Evolutionary conservation across 768 basidiomycete genomes (phyloP), one percentile per base, ranked within the genome.

Genomic region (Leccinum obscurum): DNA sequence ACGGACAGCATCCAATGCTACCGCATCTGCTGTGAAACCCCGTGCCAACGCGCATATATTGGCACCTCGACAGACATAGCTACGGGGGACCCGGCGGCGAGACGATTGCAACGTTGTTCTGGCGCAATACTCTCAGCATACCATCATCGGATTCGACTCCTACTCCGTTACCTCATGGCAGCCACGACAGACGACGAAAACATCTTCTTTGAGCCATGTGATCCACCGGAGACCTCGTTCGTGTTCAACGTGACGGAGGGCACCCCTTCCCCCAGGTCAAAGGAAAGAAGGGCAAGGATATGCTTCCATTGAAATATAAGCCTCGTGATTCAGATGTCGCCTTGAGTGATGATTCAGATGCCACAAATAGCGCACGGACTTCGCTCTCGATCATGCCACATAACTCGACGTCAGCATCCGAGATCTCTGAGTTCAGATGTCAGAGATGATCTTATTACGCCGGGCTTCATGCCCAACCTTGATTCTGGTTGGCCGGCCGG

Each of bases 381-480:
- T 69, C 68, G 9, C 61, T 60, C 26, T 76, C 74, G 51, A 73
- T 77, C 26, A 76, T 87, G 76, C 85, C 86, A 34, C 78, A 75
- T 35, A 79, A 83, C 1, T 90, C 87, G 0, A 86, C 82, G 6
- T 89, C 87, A 52, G 79, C 83, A 24, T 86, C 82, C 26, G 26
- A 26, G 26, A 64, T 87, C 87, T 3, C 73, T 85, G 28, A 78
- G 78, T 53, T 86, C 87, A 6, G 84, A 84, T 62, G 32, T 57
- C 3, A 86, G 85, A 39, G 83, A 88, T 50, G 86, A 82, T 32
- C 81, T 92, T n/a, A 78, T 90, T n/a, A 92, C 90, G 0, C 91
- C 90, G 3, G 81, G 83, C 13, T 62, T 83, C 30, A 80, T 76
- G 6, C 87, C 89, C 20, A 80, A 81, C 32, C 56, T 70, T 15